Percentiles rank a stretch among this genome's conserved stretches.
These are phyloP conservation scores for Globisporangium middletonii DNA, from an alignment of 352 stramenopile species.

Conservation along the genomic window DNA sequence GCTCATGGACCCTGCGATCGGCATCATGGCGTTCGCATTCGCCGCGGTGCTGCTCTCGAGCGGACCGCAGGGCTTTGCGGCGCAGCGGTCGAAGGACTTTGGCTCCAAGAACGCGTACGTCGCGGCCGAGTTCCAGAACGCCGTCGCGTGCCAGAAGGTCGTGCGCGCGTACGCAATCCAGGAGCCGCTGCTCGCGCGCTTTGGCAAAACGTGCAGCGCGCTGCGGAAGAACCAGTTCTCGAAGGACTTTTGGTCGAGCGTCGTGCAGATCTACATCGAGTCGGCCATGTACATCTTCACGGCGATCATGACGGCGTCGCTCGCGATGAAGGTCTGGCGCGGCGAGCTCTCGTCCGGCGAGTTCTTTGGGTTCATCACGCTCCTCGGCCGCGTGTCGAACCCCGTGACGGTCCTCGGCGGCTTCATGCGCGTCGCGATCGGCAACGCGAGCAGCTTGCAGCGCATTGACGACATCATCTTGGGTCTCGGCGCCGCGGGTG, in stretches of 20 bases:
- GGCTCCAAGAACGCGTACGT: conserved; percentile 86
- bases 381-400: conserved; percentile 74
- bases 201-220: conserved; percentile 52
- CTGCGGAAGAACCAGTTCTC: conserved; percentile 83
- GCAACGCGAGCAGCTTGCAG: conserved; percentile 82
- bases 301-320: conserved; percentile 77
- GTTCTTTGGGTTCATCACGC: conserved; percentile 81
- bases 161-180: conserved; percentile 84
- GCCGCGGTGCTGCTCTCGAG: conserved; percentile 74
- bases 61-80: conserved; percentile 77
- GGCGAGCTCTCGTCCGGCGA: conserved; percentile 61
- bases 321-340: conserved; percentile 84
- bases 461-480: conserved; percentile 84
- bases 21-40: conserved; percentile 81
- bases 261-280: conserved; percentile 90
- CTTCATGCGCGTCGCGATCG: conserved; percentile 88
- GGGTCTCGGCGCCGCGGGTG: conserved; percentile 31
- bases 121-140: conserved; percentile 84
- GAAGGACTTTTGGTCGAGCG: conserved; percentile 87
- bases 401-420: conserved; percentile 78
- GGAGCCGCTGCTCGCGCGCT: conserved; percentile 64
- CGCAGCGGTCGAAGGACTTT: conserved; percentile 82
- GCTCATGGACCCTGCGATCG: conserved; percentile 78
- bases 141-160: conserved; percentile 81
- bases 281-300: conserved; percentile 89